A percentile compares a stretch with the other conserved stretches of the same genome.
Evolutionary conservation across 306 rosid species (phyloP).

Genomic region (Quercus engelmannii): DNA sequence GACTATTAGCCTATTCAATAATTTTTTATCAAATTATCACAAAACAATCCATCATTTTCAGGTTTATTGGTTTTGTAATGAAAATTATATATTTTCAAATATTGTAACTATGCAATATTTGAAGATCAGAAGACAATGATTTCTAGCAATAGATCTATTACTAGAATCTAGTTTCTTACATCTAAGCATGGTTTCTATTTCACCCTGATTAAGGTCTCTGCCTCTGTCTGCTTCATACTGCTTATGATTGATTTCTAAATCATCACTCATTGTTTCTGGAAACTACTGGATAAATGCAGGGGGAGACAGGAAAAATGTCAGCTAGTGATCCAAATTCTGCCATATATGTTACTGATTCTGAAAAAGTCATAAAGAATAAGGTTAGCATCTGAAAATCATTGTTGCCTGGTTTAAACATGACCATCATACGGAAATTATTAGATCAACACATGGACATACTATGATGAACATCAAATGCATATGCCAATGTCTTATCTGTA

Average conservation of each 20-base stretch:
- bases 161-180: background rate
- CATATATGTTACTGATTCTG: conserved; percentile 91
- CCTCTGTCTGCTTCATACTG: conserved; percentile 7
- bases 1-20: too few relatives aligned
- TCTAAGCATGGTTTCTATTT: background rate
- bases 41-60: too few relatives aligned
- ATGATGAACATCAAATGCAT: background rate
- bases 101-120: background rate
- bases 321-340: conserved; percentile 99
- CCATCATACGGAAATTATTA: too few relatives aligned
- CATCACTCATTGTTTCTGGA: conserved; percentile 13
- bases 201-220: conserved; percentile 7
- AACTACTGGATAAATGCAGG: conserved; percentile 58
- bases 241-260: background rate
- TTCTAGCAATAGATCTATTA: background rate
- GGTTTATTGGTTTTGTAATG: too few relatives aligned
- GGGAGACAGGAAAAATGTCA: conserved; percentile 95
- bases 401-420: background rate
- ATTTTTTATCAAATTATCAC: too few relatives aligned
- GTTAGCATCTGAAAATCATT: conserved; percentile 28
- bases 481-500: background rate
- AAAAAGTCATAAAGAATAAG: conserved; percentile 80
- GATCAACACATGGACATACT: background rate
- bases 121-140: background rate
- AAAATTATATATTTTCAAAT: background rate